Conservation (phyloP, 176 grass and related monocot species). For the Zizania latifolia region DNA sequence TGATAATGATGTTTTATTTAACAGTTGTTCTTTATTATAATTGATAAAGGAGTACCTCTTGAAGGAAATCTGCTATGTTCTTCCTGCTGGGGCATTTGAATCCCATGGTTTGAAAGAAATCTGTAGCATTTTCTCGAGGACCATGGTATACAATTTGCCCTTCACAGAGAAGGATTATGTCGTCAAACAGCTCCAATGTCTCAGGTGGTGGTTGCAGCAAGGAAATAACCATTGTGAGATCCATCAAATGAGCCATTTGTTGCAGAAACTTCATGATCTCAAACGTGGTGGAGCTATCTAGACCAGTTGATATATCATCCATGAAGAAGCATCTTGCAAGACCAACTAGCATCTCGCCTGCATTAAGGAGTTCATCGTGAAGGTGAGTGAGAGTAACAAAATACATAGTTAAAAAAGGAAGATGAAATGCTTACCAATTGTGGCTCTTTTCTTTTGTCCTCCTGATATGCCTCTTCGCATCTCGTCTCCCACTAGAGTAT, state of each 20-base stretch:
- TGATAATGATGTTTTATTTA: not conserved
- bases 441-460: slow-evolving; percentile 94
- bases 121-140: slow-evolving; percentile 63
- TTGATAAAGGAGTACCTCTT: slow-evolving; percentile 63
- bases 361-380: slow-evolving; percentile 20
- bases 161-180: slow-evolving; percentile 92
- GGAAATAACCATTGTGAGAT: slow-evolving; percentile 88
- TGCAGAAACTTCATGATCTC: slow-evolving; percentile 81
- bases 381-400: not conserved
- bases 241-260: slow-evolving; percentile 77
- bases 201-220: slow-evolving; percentile 87
- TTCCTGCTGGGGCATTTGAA: slow-evolving; percentile 92
- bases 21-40: not conserved
- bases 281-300: slow-evolving; percentile 93
- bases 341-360: slow-evolving; percentile 93
- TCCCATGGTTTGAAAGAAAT: slow-evolving; percentile 76
- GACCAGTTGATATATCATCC: slow-evolving; percentile 97
- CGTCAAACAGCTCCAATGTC: slow-evolving; percentile 91
- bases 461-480: slow-evolving; percentile 94
- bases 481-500: slow-evolving; percentile 85
- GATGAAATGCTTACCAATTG: slow-evolving; percentile 53
- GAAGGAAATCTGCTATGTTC: slow-evolving; percentile 88
- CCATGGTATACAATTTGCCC: slow-evolving; percentile 88
- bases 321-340: slow-evolving; percentile 92
- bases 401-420: not conserved